Base-by-base conservation (phyloP, 2,329 filamentous ascomycete genomes). In the Allantophomopsis lycopodina region DNA sequence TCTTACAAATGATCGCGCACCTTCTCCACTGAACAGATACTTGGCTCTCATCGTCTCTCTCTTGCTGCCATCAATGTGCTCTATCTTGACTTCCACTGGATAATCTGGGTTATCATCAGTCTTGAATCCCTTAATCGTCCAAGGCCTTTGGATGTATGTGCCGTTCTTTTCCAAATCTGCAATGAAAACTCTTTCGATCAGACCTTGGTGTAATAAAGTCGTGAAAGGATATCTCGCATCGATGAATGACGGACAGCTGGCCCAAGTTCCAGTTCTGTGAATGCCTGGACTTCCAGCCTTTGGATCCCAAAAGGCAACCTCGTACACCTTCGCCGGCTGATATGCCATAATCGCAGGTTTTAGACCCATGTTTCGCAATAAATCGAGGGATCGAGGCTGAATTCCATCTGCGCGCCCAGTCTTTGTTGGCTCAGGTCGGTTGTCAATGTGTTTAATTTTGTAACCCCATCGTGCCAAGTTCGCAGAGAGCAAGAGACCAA, bases 381-480 rank as follows among this genome's bases (percentile, higher is more conserved):
- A 72, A 51, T 94, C 87, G 17, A 93, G 68, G 0, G 87, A 93
- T 32, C 88, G 79, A 31, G 87, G 87, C 62, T 94, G 87, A 42
- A 95, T 93, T 45, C 86, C 87, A 60, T 94, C 87, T 41, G 87
- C 88, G 47, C 87, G 83, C 39, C 87, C 87, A 15, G 86, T 94
- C 2, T 76, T 65, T 11, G 87, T 94, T 13, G 87, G 87, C 53
- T 89, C 83, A 2, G 85, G 69, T 43, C 87, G 73, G 61, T 93
- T 94, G 63, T 94, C 88, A 55, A 94, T 86, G 62, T 94, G 86
- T 67, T 89, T 94, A 60, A 95, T 85, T 59, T 77, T 86, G 68
- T 94, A 95, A 15, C 88, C 88, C 85, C 87, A 94, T 64, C 87
- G 72, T 44, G 85, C 83, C 45, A 95, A 72, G 56, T 83, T 89